Base-by-base conservation (phyloP, 2,329 filamentous ascomycete genomes). In the Dendryphion nanum region DNA sequence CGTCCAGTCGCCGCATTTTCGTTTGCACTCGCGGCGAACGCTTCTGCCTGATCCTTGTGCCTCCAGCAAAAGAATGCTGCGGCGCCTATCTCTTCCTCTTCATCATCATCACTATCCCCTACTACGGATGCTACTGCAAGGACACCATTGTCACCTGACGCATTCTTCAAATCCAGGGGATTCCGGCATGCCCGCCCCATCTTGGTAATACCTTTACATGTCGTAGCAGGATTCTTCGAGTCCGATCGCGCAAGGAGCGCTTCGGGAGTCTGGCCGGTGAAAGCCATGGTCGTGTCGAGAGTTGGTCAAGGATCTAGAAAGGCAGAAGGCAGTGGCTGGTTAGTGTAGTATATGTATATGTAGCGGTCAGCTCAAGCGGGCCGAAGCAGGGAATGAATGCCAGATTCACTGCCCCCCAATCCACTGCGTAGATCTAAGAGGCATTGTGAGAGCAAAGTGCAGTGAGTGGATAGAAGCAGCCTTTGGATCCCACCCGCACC, bases 51-150 rank as follows among this genome's bases (percentile, higher is more conserved):
- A 40, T 93, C 88, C 61, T 87, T 90, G 71, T 98, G 93, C 64
- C 96, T 89, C 85, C 87, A 95, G 73, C 91, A 97, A 69, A 89
- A 96, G 34, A 83, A 77, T n/a, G 68, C 73, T 4, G 67, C 66
- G 41, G 82, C 79, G 21, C 69, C 73, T 44, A 81, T 76, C 33
- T 79, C 75, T 40, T 72, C 68, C 2, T 77, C 74, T 40, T 72
- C 68, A 2, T 77, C 74, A 44, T 81, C 75, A 43, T 81, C 75
- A 34, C 53, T 51, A 28, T 61, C 56, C 23, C 48, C 48, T 13
- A 50, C 43, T 5, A 71, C 67, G 7, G 67, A 64, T 3, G 65
- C 55, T 2, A 73, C 59, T 10, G 53, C 69, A 5, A 72, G 55
- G 3, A 71, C 67, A 8, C 68, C 67, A 34, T 59, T 50, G n/a